Base-by-base conservation (phyloP, 2,329 filamentous ascomycete genomes). In the Colletotrichum endophyticum region DNA sequence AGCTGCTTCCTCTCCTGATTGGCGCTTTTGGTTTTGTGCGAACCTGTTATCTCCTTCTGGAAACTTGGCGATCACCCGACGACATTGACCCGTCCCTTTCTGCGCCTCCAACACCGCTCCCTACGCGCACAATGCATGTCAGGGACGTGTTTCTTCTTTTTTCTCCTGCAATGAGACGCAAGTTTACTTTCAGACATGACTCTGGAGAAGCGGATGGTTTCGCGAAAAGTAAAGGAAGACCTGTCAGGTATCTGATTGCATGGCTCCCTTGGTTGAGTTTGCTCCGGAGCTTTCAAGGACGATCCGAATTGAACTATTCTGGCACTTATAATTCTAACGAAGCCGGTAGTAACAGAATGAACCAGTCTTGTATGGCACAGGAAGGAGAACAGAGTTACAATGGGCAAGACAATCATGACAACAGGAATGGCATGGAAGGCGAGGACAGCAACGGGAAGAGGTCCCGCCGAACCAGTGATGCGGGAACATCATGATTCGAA, bases 251-350 rank as follows among this genome's bases (percentile, higher is more conserved):
- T 16, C 66, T 81, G 8, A 76, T 79, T 5, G 78, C 72, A 6
- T 81, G 79, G 78, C 72, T 81, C 36, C 80, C 80, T 15, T 80
- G 80, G 79, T 57, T 81, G 4, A 78, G 79, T 34, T 44, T 80
- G 57, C 67, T 81, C 4, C 75, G 78, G 32, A 63, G 73, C 53
- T 78, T 76, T 30, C 69, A 77, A 44, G 56, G 70, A 39, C 32
- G 53, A 32, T 57, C 76, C 3, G 11, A 16, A 16, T 11, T 44
- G 19, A n/a, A 44, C 5, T 44, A 44, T 44, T 19, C 8, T 11
- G 36, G 36, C 16, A 44, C 16, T 19, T 11, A 4, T 44, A 9
- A 44, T 19, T 44, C 36, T 4, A 19, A 19, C 5, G 36, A 44
- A 44, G 36, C 16, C 36, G 16, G 8, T 16, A 5, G 8, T 44